phyloP scores from a whole-genome alignment of 2,329 filamentous ascomycete species.

The Penicillium sp. region DNA sequence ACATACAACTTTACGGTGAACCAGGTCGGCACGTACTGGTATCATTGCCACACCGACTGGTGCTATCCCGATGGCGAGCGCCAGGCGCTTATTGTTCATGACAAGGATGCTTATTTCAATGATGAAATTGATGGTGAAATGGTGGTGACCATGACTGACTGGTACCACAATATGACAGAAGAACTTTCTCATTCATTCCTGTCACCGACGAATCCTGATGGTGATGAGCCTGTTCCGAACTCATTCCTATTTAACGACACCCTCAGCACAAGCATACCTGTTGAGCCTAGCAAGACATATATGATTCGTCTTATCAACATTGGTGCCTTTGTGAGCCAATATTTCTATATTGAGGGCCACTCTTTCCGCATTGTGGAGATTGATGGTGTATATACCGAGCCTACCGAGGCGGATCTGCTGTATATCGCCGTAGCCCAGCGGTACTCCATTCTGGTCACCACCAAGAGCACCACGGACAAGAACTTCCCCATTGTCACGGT shows the following conservation, averaged over 20 bases:
- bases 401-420: constrained; percentile 60
- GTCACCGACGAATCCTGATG: constrained; percentile 21
- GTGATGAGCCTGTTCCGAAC: constrained; percentile 66
- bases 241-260: constrained; percentile 69
- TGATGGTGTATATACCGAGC: constrained; percentile 69
- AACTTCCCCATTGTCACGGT: constrained; percentile 62
- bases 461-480: constrained; percentile 58
- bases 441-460: constrained; percentile 56
- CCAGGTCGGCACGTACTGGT: constrained; percentile 60
- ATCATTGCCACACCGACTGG: constrained; percentile 65
- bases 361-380: constrained; percentile 65
- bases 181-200: constrained; percentile 41
- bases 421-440: constrained; percentile 70
- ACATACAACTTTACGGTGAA: constrained; percentile 36
- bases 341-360: constrained; percentile 34
- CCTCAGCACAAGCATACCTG: constrained; percentile 56
- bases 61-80: constrained; percentile 68
- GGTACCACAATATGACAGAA: constrained; percentile 55
- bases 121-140: constrained; percentile 61
- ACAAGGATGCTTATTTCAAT: constrained; percentile 57
- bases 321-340: constrained; percentile 49
- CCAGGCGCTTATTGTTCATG: constrained; percentile 60
- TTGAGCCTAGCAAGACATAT: constrained; percentile 69
- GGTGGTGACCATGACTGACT: constrained; percentile 68
- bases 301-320: constrained; percentile 72